Conservation (phyloP, 805 yeast genomes). For the Barnettozyma populi region DNA sequence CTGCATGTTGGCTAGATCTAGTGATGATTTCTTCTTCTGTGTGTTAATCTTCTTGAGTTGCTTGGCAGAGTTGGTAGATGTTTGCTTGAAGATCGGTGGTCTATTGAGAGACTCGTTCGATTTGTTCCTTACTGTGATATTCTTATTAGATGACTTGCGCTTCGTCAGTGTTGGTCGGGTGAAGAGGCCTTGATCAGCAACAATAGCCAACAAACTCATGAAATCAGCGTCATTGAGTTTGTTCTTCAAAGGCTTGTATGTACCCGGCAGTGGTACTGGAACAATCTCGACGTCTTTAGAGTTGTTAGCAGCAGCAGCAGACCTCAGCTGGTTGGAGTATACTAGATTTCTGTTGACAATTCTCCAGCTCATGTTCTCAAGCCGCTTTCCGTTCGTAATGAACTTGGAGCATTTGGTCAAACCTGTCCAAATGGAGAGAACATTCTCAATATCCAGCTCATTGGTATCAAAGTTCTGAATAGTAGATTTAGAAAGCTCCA, state of each 20-base stretch:
- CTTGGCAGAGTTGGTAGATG: slow-evolving; percentile 21
- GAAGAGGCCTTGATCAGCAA: slow-evolving; percentile 21
- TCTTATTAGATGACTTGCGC: slow-evolving; percentile 19
- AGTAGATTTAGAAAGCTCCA: slow-evolving; percentile 25
- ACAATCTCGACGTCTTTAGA: slow-evolving; percentile 6
- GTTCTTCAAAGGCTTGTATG: slow-evolving; percentile 12
- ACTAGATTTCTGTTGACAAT: slow-evolving; percentile 27
- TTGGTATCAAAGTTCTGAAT: slow-evolving; percentile 23
- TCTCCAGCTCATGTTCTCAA: slow-evolving; percentile 30
- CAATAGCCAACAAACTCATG: slow-evolving; percentile 23
- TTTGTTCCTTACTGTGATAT: slow-evolving; percentile 8
- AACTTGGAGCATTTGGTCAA: slow-evolving; percentile 26
- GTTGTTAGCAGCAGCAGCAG: slow-evolving; percentile 5
- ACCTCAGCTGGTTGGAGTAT: slow-evolving; percentile 11
- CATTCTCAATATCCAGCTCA: slow-evolving; percentile 33
- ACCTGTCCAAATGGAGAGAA: slow-evolving; percentile 38
- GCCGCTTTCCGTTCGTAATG: slow-evolving; percentile 25
- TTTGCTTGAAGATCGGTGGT: slow-evolving; percentile 20
- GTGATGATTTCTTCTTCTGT: slow-evolving; percentile 12
- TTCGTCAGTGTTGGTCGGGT: slow-evolving; percentile 18
- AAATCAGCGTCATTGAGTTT: slow-evolving; percentile 25
- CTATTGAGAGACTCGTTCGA: slow-evolving; percentile 14
- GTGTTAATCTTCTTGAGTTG: slow-evolving; percentile 19
- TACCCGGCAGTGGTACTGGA: slow-evolving; percentile 3
- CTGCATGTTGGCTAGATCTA: slow-evolving; percentile 13